Conservation (phyloP, 768 basidiomycete genomes). For the Lyophyllum atratum region DNA sequence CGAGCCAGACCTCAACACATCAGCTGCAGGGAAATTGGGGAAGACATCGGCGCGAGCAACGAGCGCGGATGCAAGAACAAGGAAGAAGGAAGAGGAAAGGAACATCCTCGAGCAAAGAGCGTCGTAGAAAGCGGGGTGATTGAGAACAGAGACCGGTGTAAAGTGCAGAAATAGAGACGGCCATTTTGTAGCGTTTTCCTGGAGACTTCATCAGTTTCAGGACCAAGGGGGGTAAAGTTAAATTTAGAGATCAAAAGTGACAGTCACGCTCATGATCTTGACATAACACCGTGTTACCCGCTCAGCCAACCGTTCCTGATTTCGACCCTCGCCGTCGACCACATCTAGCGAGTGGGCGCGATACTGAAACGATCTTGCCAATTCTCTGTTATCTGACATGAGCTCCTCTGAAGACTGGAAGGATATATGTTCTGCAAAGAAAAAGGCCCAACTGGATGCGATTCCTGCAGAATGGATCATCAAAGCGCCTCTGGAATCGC, state of each 20-base stretch:
- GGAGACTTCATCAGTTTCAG: neutral
- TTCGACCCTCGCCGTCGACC: too few relatives aligned
- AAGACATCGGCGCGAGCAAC: slow-evolving; percentile 53
- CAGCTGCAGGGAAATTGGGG: slow-evolving; percentile 64
- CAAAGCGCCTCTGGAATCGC: slow-evolving; percentile 33
- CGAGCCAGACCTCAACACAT: slow-evolving; percentile 54
- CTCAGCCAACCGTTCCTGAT: too few relatives aligned
- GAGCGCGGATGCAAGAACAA: slow-evolving; percentile 28
- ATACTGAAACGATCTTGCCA: neutral
- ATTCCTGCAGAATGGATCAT: slow-evolving; percentile 62
- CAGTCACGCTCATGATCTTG: neutral
- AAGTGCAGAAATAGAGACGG: neutral
- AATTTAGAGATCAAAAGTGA: neutral
- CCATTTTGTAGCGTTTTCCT: neutral
- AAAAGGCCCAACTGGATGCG: slow-evolving; percentile 45
- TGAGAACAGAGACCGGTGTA: neutral
- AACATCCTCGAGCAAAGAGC: neutral
- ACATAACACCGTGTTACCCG: too few relatives aligned
- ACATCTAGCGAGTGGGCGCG: too few relatives aligned
- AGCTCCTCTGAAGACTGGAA: slow-evolving; percentile 23
- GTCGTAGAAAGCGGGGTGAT: neutral
- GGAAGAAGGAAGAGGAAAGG: neutral
- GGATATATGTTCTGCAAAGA: slow-evolving; percentile 34
- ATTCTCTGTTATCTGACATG: neutral
- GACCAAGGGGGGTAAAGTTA: neutral